Evolutionary conservation across 2,329 filamentous ascomycete genomes (phyloP).

Genomic region (Ceratocystis lukuohia): DNA sequence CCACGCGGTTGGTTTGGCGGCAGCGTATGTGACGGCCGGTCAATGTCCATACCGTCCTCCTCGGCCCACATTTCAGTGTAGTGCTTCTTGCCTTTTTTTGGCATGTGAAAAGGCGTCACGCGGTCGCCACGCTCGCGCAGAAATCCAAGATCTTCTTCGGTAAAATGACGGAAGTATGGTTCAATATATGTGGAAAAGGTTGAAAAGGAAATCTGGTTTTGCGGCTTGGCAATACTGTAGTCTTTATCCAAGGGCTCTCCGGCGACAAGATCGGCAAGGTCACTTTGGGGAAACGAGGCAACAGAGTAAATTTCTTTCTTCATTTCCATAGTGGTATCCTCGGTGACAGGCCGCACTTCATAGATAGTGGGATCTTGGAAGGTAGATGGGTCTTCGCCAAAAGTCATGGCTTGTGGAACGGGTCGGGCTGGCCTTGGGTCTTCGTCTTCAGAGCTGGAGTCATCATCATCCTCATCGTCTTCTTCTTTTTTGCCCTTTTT

Average conservation of each 20-base stretch:
- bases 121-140: conserved; percentile 82
- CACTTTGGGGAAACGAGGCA: conserved; percentile 63
- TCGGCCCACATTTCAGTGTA: conserved; percentile 90
- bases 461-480: conserved; percentile 32
- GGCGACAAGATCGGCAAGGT: conserved; percentile 73
- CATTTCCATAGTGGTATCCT: conserved; percentile 31
- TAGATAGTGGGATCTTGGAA: conserved; percentile 88
- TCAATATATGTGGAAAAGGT: conserved; percentile 91
- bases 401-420: conserved; percentile 71
- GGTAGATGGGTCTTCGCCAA: conserved; percentile 83
- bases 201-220: conserved; percentile 83
- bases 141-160: conserved; percentile 89
- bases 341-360: conserved; percentile 70
- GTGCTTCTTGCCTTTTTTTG: conserved; percentile 67
- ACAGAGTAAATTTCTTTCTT: conserved; percentile 82
- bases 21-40: conserved; percentile 57
- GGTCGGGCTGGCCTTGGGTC: conserved; percentile 47
- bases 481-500: conserved; percentile 27
- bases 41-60: conserved; percentile 68
- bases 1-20: conserved; percentile 73
- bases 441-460: conserved; percentile 43
- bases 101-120: conserved; percentile 69
- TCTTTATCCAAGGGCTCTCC: conserved; percentile 87
- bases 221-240: conserved; percentile 86
- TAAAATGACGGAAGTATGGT: conserved; percentile 76